These are phyloP conservation scores for Abrus precatorius DNA, from an alignment of 306 rosid species.

Conservation along the genomic window DNA sequence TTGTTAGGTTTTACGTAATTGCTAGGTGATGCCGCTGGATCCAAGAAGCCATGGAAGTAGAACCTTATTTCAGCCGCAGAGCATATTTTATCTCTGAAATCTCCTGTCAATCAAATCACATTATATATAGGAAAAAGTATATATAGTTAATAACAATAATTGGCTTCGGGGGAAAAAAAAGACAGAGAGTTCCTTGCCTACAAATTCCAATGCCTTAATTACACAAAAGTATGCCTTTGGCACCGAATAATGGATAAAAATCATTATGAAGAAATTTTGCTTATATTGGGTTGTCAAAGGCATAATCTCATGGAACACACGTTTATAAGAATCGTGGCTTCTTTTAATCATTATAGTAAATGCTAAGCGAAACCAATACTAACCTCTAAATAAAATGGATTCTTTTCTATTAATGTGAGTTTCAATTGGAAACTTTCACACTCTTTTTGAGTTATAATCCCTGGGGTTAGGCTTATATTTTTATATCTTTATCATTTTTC, in stretches of 20 bases:
- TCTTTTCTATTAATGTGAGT: slow-evolving; percentile 8
- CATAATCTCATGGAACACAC: slow-evolving; percentile 29
- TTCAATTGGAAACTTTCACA: neutral
- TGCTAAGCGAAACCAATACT: neutral
- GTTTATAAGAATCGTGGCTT: slow-evolving; percentile 24
- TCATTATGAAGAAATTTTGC: neutral
- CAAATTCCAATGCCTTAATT: slow-evolving; percentile 25
- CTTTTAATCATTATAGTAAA: neutral
- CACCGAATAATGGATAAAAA: neutral
- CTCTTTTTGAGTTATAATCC: slow-evolving; percentile 1
- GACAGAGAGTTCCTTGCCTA: neutral
- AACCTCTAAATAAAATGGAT: slow-evolving; percentile 20
- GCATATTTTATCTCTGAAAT: slow-evolving; percentile 66
- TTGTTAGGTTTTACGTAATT: slow-evolving; percentile 68
- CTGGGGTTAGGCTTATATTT: neutral
- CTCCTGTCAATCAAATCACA: slow-evolving; percentile 60
- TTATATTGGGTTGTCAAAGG: slow-evolving; percentile 2
- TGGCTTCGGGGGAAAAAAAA: slow-evolving; percentile 13
- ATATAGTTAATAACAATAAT: neutral
- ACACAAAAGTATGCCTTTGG: slow-evolving; percentile 21
- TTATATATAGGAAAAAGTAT: slow-evolving; percentile 37
- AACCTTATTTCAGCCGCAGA: slow-evolving; percentile 67
- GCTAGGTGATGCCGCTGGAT: slow-evolving; percentile 36
- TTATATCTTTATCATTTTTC: slow-evolving; percentile 1
- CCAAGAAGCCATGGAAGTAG: slow-evolving; percentile 61